Percentiles rank a stretch among this genome's conserved stretches.
phyloP scores from a whole-genome alignment of 331 rosid species.

The Prunus yedoensis region DNA sequence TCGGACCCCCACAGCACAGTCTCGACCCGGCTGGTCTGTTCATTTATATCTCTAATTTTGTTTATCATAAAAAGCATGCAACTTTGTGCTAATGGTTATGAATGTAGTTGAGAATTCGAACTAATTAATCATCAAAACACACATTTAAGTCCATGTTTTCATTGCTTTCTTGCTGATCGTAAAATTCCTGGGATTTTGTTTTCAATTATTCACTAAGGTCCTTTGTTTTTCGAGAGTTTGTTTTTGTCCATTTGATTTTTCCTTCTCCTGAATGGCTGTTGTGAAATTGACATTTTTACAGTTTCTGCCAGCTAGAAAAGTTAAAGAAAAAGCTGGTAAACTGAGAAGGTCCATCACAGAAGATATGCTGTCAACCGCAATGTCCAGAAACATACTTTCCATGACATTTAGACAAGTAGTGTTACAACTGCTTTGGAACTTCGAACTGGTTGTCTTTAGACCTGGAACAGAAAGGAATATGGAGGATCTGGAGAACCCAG shows the following conservation, averaged over 20 bases:
- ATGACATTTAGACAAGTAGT: constrained; percentile 96
- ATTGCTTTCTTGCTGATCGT: no score
- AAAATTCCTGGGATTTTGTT: not conserved
- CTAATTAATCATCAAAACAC: not conserved
- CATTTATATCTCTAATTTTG: constrained; percentile 7
- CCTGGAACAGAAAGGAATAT: constrained; percentile 76
- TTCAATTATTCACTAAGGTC: no score
- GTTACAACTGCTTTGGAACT: constrained; percentile 72
- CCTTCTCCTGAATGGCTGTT: not conserved
- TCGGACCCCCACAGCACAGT: constrained; percentile 61
- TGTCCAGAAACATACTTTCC: constrained; percentile 64
- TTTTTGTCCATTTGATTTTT: not conserved
- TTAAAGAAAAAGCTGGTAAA: constrained; percentile 65
- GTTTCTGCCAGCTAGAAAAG: constrained; percentile 85
- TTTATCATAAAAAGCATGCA: not conserved
- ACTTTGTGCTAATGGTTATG: not conserved
- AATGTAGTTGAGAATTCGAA: not conserved
- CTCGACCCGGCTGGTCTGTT: constrained; percentile 81
- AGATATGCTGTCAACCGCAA: constrained; percentile 49
- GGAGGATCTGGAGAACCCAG: constrained; percentile 80
- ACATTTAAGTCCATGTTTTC: no score
- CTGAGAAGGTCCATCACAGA: constrained; percentile 62
- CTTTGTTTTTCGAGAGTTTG: not conserved
- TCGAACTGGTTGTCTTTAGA: constrained; percentile 55
- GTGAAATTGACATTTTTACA: constrained; percentile 34